These are phyloP conservation scores for Yamadazyma tumulicola DNA, from an alignment of 805 yeast species.

Conservation along the genomic window DNA sequence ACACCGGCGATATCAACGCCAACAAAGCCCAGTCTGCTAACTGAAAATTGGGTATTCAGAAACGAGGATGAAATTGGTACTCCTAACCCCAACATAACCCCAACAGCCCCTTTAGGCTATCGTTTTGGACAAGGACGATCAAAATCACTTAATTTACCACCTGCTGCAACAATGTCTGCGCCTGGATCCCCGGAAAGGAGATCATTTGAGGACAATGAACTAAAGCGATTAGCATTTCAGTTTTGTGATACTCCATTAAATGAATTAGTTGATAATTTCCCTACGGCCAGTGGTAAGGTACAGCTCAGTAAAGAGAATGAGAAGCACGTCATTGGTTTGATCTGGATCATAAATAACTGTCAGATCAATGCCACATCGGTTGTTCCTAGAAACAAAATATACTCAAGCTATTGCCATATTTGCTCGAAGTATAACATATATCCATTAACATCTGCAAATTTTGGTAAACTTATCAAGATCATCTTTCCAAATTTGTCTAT, in stretches of 20 bases:
- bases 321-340: slow-evolving; percentile 76
- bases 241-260: slow-evolving; percentile 3
- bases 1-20: not conserved
- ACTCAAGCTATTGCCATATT: slow-evolving; percentile 38
- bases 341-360: slow-evolving; percentile 74
- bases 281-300: not conserved
- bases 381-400: slow-evolving; percentile 40
- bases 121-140: not conserved
- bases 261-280: slow-evolving; percentile 1
- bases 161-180: slow-evolving; percentile 1
- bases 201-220: slow-evolving; percentile 6
- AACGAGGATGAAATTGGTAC: not conserved
- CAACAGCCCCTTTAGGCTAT: not conserved
- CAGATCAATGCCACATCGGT: slow-evolving; percentile 41
- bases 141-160: not conserved
- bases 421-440: slow-evolving; percentile 42
- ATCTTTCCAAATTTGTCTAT: slow-evolving; percentile 67
- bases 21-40: not conserved
- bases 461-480: slow-evolving; percentile 70
- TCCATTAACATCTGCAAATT: slow-evolving; percentile 71
- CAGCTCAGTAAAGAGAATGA: slow-evolving; percentile 48
- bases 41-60: not conserved
- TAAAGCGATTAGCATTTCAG: slow-evolving; percentile 6
- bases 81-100: not conserved
- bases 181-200: slow-evolving; percentile 6